These are phyloP conservation scores for Cyanidioschyzon merolae DNA, from an alignment of 23 red algal genomes.

Conservation along the genomic window DNA sequence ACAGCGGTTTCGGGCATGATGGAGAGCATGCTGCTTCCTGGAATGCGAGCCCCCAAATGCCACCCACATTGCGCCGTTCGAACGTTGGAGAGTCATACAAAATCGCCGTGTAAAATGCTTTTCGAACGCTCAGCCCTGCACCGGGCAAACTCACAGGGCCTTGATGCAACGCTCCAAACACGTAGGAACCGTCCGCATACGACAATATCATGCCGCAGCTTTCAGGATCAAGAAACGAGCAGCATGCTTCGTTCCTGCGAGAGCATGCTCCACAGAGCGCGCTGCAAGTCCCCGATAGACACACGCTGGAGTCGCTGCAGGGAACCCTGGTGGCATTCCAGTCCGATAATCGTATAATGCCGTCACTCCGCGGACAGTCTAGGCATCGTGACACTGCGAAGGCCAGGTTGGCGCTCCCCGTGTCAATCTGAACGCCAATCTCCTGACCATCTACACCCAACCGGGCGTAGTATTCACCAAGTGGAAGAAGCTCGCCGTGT, in stretches of 20 bases:
- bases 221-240: slow-evolving; percentile 39
- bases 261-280: slow-evolving; percentile 50
- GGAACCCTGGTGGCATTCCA: slow-evolving; percentile 22
- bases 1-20: slow-evolving; percentile 72
- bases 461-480: slow-evolving; percentile 83
- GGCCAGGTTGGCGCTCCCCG: slow-evolving; percentile 71
- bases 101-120: slow-evolving; percentile 45
- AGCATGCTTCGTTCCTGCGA: slow-evolving; percentile 41
- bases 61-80: slow-evolving; percentile 56
- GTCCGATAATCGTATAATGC: slow-evolving; percentile 45
- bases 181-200: slow-evolving; percentile 76
- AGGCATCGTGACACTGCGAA: slow-evolving; percentile 52
- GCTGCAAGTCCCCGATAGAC: slow-evolving; percentile 42
- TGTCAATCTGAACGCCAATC: slow-evolving; percentile 79
- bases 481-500: slow-evolving; percentile 58
- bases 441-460: slow-evolving; percentile 77
- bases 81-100: slow-evolving; percentile 43
- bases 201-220: slow-evolving; percentile 73
- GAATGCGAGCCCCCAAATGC: slow-evolving; percentile 82
- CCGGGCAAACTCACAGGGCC: neutral
- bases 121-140: neutral
- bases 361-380: slow-evolving; percentile 64
- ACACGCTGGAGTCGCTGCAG: slow-evolving; percentile 56
- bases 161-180: slow-evolving; percentile 36
- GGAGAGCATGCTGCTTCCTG: slow-evolving; percentile 75